These are phyloP conservation scores for Limnomonas spitsbergensis DNA, from an alignment of 139 green algal genomes.

Conservation along the genomic window DNA sequence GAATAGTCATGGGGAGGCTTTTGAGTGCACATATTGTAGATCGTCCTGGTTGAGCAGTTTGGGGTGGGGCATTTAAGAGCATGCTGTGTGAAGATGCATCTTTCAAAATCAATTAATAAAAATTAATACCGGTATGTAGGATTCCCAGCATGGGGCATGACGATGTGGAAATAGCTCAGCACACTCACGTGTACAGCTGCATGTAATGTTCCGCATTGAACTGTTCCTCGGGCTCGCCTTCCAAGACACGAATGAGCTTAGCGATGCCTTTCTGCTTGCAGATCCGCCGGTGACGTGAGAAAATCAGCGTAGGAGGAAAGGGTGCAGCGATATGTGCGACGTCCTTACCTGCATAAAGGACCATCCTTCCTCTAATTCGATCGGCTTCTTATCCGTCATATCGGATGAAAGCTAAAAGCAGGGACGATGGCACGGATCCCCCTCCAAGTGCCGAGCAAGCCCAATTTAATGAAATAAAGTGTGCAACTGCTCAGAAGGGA, in stretches of 20 bases:
- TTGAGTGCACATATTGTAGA: slow-evolving; percentile 99
- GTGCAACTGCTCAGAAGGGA: too few species aligned
- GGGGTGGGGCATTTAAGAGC: too few species aligned
- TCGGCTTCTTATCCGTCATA: not conserved
- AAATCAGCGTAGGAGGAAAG: too few species aligned
- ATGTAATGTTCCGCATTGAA: slow-evolving; percentile 98
- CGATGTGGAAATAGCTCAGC: too few species aligned
- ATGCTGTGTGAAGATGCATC: too few species aligned
- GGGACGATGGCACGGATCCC: too few species aligned
- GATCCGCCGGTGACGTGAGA: not conserved
- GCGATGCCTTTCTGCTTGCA: slow-evolving; percentile 79
- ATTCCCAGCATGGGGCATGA: too few species aligned
- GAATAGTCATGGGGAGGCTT: slow-evolving; percentile 98
- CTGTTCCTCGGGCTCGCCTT: slow-evolving; percentile 70
- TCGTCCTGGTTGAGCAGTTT: slow-evolving; percentile 73
- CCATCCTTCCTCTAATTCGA: not conserved
- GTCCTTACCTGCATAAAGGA: not conserved
- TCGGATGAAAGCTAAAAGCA: slow-evolving; percentile 3
- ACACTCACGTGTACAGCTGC: slow-evolving; percentile 90
- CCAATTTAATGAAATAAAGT: too few species aligned
- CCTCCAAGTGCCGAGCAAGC: too few species aligned
- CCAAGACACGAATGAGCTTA: slow-evolving; percentile 92
- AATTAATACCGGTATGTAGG: too few species aligned
- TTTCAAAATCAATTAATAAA: too few species aligned
- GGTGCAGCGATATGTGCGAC: too few species aligned